Evolutionary conservation across 176 grass and related monocot species (phyloP).

Genomic region (Carex parvula): DNA sequence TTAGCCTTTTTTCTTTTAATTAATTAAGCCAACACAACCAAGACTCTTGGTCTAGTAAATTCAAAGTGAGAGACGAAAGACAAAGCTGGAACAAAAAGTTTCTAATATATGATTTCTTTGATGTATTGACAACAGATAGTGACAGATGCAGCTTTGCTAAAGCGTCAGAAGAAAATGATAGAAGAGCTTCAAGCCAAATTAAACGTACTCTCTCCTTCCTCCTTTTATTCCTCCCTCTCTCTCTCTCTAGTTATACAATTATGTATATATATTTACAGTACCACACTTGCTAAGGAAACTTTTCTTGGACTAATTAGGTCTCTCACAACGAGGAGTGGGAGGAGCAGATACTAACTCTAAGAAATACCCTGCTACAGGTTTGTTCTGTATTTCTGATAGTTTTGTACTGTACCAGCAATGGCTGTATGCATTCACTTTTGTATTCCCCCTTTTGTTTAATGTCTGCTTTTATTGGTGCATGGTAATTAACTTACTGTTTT

Average conservation of each 20-base stretch:
- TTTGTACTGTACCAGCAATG: neutral
- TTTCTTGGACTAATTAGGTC: conserved; percentile 41
- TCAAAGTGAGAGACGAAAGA: neutral
- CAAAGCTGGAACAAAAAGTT: neutral
- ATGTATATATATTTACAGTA: neutral
- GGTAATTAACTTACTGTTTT: neutral
- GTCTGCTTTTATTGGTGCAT: neutral
- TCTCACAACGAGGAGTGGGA: conserved; percentile 92
- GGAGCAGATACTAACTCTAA: conserved; percentile 83
- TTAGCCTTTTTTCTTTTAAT: neutral
- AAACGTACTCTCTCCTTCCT: conserved; percentile 29
- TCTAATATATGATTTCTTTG: conserved; percentile 20
- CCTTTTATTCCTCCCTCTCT: neutral
- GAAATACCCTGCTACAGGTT: conserved; percentile 90
- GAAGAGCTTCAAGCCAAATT: conserved; percentile 88
- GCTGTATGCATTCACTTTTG: neutral
- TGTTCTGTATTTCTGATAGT: conserved; percentile 20
- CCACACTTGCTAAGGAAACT: conserved; percentile 12
- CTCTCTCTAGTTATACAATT: conserved; percentile 11
- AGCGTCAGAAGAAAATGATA: conserved; percentile 88
- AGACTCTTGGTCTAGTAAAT: neutral
- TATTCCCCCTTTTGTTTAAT: neutral
- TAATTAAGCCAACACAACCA: neutral
- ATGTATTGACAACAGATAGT: conserved; percentile 63
- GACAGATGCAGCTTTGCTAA: conserved; percentile 93